Evolutionary conservation across 2,329 filamentous ascomycete species (phyloP), one percentile per base, ranked within the genome.

Genomic region (Byssoonygena ceratinophila): DNA sequence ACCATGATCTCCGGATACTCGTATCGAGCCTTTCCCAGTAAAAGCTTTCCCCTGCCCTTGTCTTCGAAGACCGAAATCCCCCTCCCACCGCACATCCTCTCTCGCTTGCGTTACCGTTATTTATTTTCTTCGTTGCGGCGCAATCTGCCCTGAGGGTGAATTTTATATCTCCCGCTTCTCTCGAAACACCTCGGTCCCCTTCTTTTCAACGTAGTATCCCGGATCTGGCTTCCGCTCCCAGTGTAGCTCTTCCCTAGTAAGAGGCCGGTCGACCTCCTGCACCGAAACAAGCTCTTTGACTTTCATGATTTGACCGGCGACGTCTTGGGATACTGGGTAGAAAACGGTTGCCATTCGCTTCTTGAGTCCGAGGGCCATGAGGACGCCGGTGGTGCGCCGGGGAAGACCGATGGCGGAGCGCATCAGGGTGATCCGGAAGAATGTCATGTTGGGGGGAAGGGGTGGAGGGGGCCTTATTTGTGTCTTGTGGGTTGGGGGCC

Each of bases 241-340:
- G 71, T 81, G 82, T 63, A 94, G 76, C 73, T 94, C 80, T 52
- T 72, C 69, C 64, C 81, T 79, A 6, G 76, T 83, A 70, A 87
- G 66, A 29, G 77, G 68, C 56, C 71, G 67, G 31, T 83, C 81
- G 41, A 94, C 87, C 72, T 94, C 89, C 59, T 82, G 75, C 32
- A 95, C 88, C 51, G 80, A 76, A 43, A 96, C 87, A 57, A 96
- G 75, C 72, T 96, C 90, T 75, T 96, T 96, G 61, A 96, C 88
- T 70, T 85, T 84, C 76, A 96, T 84, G 64, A 96, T 87, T 74
- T 94, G 88, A 66, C 90, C 90, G 8, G 90, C 90, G 57, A 87
- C 82, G 60, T 88, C 82, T 39, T 83, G 81, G 56, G 79, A 79
- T 56, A 94, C 88, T 34, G 87, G 85, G 70, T 94, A 85, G 76